Conservation (phyloP, 2,329 filamentous ascomycete species). For the Xylariaceae sp. region DNA sequence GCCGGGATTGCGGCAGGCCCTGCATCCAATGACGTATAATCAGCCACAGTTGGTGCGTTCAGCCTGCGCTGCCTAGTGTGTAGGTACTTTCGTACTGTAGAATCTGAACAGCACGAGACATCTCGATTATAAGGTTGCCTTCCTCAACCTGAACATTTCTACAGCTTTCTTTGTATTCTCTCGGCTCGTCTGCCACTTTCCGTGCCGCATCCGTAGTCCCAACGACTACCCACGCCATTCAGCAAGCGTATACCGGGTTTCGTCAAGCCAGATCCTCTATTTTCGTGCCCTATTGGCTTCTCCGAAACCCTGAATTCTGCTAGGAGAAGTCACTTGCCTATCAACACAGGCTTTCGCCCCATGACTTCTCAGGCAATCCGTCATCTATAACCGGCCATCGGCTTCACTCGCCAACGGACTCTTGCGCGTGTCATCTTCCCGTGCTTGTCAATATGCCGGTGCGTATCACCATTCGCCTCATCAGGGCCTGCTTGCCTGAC, state of each 20-base stretch:
- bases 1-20: constrained; percentile 2
- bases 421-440: constrained; percentile 12
- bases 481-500: background rate
- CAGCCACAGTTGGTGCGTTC: constrained; percentile 19
- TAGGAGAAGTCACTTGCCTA: constrained; percentile 17
- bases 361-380: constrained; percentile 29
- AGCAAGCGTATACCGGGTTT: background rate
- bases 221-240: background rate
- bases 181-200: constrained; percentile 18
- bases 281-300: background rate
- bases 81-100: background rate
- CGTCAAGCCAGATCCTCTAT: background rate
- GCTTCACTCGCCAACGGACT: constrained; percentile 15
- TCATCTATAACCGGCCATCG: constrained; percentile 25
- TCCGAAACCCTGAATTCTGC: background rate
- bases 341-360: constrained; percentile 25
- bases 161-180: constrained; percentile 21
- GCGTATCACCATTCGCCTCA: constrained; percentile 21
- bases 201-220: constrained; percentile 21
- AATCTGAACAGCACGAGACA: constrained; percentile 25
- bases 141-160: constrained; percentile 17
- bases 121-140: constrained; percentile 20
- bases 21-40: constrained; percentile 19
- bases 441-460: constrained; percentile 35
- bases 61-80: constrained; percentile 8